These are phyloP conservation scores for Casuarina glauca DNA, from an alignment of 306 rosid species.

Conservation along the genomic window DNA sequence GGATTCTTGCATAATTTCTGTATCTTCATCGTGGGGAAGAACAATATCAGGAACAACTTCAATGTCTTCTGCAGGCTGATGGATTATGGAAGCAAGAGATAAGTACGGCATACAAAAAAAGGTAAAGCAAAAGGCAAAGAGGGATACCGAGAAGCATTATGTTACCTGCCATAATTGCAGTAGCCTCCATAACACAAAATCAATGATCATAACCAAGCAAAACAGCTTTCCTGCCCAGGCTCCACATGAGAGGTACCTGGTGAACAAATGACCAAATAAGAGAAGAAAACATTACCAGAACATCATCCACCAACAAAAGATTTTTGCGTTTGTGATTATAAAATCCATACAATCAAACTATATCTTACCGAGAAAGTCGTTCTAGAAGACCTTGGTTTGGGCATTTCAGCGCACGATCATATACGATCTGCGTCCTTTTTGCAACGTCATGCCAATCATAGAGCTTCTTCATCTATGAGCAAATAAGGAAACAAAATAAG, in stretches of 20 bases:
- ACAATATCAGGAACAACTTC: slow-evolving; percentile 60
- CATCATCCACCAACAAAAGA: background rate
- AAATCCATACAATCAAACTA: slow-evolving; percentile 9
- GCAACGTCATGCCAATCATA: slow-evolving; percentile 96
- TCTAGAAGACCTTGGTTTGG: slow-evolving; percentile 62
- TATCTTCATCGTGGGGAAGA: slow-evolving; percentile 35
- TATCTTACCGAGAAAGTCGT: slow-evolving; percentile 68
- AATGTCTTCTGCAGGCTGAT: slow-evolving; percentile 66
- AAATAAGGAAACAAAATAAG: background rate
- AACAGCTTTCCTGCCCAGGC: slow-evolving; percentile 90
- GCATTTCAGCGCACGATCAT: slow-evolving; percentile 75
- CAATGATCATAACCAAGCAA: slow-evolving; percentile 85
- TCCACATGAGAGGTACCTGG: slow-evolving; percentile 82
- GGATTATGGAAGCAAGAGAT: slow-evolving; percentile 13
- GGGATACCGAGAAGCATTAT: slow-evolving; percentile 13
- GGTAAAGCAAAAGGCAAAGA: slow-evolving; percentile 5
- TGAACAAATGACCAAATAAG: slow-evolving; percentile 10
- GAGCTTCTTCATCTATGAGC: slow-evolving; percentile 63
- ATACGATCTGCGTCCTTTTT: slow-evolving; percentile 79
- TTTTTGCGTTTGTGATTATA: background rate
- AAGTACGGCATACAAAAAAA: background rate
- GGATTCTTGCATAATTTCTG: background rate
- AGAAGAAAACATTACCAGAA: no score
- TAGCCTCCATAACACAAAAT: slow-evolving; percentile 70
- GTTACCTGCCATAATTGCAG: slow-evolving; percentile 72